Evolutionary conservation across 2,329 filamentous ascomycete genomes (phyloP), one percentile per base, ranked within the genome.

Genomic region (Hymenoscyphus salicellus): DNA sequence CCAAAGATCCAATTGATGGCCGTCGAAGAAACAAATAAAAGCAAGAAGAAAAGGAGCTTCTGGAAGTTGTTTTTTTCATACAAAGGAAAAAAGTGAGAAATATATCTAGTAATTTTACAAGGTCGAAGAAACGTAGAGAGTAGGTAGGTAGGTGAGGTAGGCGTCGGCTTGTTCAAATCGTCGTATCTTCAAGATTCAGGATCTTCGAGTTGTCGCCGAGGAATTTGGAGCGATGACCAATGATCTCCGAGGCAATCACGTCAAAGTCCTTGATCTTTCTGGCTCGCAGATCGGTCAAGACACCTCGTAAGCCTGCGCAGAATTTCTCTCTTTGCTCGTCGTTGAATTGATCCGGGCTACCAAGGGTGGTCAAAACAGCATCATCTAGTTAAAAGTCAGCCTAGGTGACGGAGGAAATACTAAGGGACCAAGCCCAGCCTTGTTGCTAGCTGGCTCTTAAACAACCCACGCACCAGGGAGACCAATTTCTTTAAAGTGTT

Each of bases 401-500:
- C 68, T 72, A 63, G 63, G 70, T 70, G 74, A 75, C 73, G 75
- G 75, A 73, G 71, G 65, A 70, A 64, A 70, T 61, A 62, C 65
- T 68, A 65, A 65, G 66, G 66, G 65, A 68, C 60, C 58, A 64
- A 69, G 65, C 60, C 61, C 63, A 68, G 68, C 58, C 65, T 30
- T 61, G 41, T 64, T 63, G 46, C 46, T 52, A 30, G 46, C 65
- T 72, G 62, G 71, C 66, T 70, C 64, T 55, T 65, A 66, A n/a
- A 60, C 57, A 69, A 72, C 68, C 73, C 67, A 91, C 90, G 86
- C 84, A 96, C 92, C 92, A 79, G 84, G 85, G 74, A 92, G 80
- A 73, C 80, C 81, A 79, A 94, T 89, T 66, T 86, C 82, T 71
- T 83, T 82, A 75, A 96, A 93, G 79, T 99, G 95, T 80, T 98